Evolutionary conservation across 805 yeast genomes (phyloP).

Genomic region (Monosporozyma yasuniensis): DNA sequence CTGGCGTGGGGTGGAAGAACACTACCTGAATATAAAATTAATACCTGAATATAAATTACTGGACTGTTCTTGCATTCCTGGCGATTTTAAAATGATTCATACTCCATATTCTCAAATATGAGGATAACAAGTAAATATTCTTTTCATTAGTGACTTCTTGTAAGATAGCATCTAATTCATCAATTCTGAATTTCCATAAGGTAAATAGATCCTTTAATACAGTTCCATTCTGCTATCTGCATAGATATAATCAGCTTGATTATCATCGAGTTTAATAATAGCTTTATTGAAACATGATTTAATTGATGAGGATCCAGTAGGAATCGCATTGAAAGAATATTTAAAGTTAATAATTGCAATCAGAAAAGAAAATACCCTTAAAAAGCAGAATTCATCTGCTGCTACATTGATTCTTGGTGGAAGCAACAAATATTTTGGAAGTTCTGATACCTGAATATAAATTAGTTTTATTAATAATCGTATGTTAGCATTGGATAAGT

Average conservation of each 20-base stretch:
- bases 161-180: slow-evolving; percentile 12
- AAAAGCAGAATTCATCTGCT: slow-evolving; percentile 45
- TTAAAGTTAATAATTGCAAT: slow-evolving; percentile 79
- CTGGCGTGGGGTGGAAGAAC: too few relatives aligned
- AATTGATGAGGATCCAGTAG: slow-evolving; percentile 48
- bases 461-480: too few relatives aligned
- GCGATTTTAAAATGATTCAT: slow-evolving; percentile 27
- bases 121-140: slow-evolving; percentile 16
- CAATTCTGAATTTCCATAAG: background rate
- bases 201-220: background rate
- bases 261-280: background rate
- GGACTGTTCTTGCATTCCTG: slow-evolving; percentile 30
- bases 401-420: slow-evolving; percentile 76
- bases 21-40: too few relatives aligned
- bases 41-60: too few relatives aligned
- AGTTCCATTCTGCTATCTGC: background rate
- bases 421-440: slow-evolving; percentile 23
- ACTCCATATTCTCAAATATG: slow-evolving; percentile 29
- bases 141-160: slow-evolving; percentile 18
- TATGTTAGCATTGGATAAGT: too few relatives aligned
- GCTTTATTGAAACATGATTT: background rate
- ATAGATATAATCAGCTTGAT: background rate
- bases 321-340: slow-evolving; percentile 82
- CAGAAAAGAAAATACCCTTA: slow-evolving; percentile 66
- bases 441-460: too few relatives aligned